A percentile compares a stretch with the other conserved stretches of the same genome.
Evolutionary conservation across 2,329 filamentous ascomycete species (phyloP).

Genomic region (Ceratocystis ficicola): DNA sequence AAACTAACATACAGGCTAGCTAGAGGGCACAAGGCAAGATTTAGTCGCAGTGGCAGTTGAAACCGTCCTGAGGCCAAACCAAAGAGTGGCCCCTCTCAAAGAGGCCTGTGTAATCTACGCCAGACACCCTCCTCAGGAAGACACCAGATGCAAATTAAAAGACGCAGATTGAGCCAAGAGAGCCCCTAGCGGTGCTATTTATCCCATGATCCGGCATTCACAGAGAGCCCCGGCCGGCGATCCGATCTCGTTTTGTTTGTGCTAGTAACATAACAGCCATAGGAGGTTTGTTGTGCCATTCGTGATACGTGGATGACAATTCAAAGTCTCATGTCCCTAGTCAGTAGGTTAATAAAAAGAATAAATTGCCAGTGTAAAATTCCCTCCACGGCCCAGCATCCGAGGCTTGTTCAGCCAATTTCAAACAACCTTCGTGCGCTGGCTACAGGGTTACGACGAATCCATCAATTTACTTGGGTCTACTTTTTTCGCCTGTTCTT

Average conservation of each 20-base stretch:
- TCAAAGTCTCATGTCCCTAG: neutral
- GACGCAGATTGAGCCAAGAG: neutral
- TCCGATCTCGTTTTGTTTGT: conserved; percentile 8
- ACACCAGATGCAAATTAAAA: neutral
- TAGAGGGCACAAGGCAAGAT: neutral
- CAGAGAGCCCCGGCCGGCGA: neutral
- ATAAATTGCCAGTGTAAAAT: neutral
- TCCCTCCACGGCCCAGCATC: neutral
- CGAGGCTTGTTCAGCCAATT: neutral
- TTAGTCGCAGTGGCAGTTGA: neutral
- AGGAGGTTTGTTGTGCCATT: neutral
- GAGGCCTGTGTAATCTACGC: neutral
- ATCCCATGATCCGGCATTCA: neutral
- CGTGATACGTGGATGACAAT: neutral
- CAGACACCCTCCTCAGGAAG: too few relatives aligned
- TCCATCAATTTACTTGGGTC: too few relatives aligned
- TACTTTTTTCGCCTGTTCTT: neutral
- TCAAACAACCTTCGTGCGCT: conserved; percentile 3
- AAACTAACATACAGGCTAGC: neutral
- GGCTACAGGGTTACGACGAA: neutral
- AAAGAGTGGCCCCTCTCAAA: neutral
- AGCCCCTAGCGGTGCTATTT: too few relatives aligned
- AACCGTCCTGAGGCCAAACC: conserved; percentile 1
- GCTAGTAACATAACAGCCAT: neutral
- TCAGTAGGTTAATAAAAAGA: neutral